Evolutionary conservation across 176 grass and related monocot genomes (phyloP).

Genomic region (Aegilops speltoides): DNA sequence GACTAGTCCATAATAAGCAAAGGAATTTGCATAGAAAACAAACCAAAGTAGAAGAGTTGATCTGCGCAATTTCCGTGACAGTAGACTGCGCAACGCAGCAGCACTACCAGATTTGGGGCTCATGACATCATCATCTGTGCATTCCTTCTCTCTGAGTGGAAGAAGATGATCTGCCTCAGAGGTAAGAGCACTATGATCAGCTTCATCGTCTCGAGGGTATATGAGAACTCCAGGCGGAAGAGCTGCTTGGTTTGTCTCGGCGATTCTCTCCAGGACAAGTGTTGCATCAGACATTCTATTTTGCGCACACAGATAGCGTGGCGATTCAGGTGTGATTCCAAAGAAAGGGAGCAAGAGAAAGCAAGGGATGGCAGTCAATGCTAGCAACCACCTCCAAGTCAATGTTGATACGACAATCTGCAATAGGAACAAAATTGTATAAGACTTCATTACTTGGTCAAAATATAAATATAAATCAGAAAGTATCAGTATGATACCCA

Average conservation of each 20-base stretch:
- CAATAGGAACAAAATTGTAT: conserved; percentile 3
- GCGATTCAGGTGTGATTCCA: conserved; percentile 59
- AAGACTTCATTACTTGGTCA: background rate
- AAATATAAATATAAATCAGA: conserved; percentile 3
- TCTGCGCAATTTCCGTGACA: conserved; percentile 59
- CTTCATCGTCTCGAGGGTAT: conserved; percentile 26
- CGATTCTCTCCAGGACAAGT: conserved; percentile 66
- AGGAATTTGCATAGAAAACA: conserved; percentile 78
- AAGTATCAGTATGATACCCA: conserved; percentile 43
- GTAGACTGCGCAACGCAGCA: conserved; percentile 39
- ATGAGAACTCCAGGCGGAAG: conserved; percentile 74
- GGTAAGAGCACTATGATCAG: conserved; percentile 14
- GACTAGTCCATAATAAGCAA: conserved; percentile 81
- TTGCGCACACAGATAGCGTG: conserved; percentile 69
- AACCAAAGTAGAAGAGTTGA: conserved; percentile 87
- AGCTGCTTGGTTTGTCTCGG: conserved; percentile 39
- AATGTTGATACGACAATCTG: conserved; percentile 51
- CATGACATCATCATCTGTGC: conserved; percentile 16
- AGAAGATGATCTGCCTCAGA: conserved; percentile 49
- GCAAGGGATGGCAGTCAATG: conserved; percentile 61
- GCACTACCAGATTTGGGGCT: conserved; percentile 36
- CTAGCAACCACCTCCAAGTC: conserved; percentile 82
- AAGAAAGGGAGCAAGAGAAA: conserved; percentile 73
- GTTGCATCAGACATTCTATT: conserved; percentile 55
- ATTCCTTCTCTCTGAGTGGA: conserved; percentile 22